Evolutionary conservation across 1,139 yeast genomes (phyloP), one percentile per base, ranked within the genome.

Genomic region (Yamadazyma jaroonii): DNA sequence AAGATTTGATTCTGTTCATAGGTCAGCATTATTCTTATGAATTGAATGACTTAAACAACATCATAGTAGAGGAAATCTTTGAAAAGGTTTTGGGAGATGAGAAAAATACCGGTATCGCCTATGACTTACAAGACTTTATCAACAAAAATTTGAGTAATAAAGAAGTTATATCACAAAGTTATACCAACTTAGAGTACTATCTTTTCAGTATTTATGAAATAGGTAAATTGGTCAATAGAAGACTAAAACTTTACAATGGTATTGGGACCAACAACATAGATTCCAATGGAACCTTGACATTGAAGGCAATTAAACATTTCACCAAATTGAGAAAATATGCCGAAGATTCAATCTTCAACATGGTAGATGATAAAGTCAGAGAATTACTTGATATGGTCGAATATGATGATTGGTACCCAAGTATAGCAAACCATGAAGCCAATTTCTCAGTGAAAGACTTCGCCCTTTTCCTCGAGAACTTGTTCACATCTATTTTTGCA

Each of bases 121-220:
- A 70, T 36, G 85, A 84, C 43, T 74, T 88, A 42, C 69, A 74
- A 40, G 76, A 74, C 12, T 84, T 86, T 50, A 72, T 89, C 28
- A 72, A 57, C 24, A 66, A 58, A 41, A 70, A 79, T 48, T 74
- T 86, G 2, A 79, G 83, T 22, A 84, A 89, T 43, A 85, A 95
- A 56, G 98, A 92, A 59, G 89, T 89, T 47, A 77, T 89, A 31
- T 86, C 96, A 0, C 97, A 92, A 61, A 87, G 88, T 48, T 72
- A 86, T 48, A 83, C 94, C 41, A 89, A 92, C 56, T 67, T 90
- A 52, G 97, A 92, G 53, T 88, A 87, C 59, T 90, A 90, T 57
- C 73, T 84, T 42, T 66, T 68, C 59, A 77, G 84, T 44, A 71
- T 79, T 40, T 67, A 73, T 44, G 83, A 80, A 53, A 64, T 81